Conservation (phyloP, 371 early-diverging fungal species). For the Spraguea lophii region DNA sequence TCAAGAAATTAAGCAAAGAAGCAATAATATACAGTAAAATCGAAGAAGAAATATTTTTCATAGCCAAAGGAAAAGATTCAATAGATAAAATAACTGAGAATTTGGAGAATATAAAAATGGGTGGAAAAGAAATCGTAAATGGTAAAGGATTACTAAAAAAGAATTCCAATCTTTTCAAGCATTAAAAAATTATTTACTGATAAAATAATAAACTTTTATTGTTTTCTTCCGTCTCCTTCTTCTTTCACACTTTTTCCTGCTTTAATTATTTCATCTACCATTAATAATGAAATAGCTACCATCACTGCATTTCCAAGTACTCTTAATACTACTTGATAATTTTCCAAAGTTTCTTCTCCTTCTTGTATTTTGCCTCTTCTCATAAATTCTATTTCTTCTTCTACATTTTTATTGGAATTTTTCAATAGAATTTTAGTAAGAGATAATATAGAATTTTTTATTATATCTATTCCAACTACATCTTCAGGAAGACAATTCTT, state of each 20-base stretch:
- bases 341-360: conserved; percentile 80
- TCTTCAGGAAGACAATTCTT: conserved; percentile 9
- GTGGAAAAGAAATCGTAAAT: no score
- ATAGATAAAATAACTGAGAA: no score
- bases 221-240: neutral
- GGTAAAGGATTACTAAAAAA: no score
- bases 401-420: conserved; percentile 24
- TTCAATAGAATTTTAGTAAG: conserved; percentile 27
- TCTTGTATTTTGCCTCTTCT: conserved; percentile 44
- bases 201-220: neutral
- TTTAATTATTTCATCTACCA: conserved; percentile 98
- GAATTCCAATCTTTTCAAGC: no score
- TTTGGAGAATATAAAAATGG: no score
- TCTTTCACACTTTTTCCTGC: conserved; percentile 48
- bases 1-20: no score
- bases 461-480: conserved; percentile 23
- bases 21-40: no score
- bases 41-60: no score
- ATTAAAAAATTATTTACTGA: no score
- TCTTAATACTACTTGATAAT: conserved; percentile 78
- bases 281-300: conserved; percentile 80
- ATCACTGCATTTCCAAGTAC: conserved; percentile 54
- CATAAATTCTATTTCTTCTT: conserved; percentile 18
- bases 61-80: no score
- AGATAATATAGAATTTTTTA: conserved; percentile 12